Evolutionary conservation across 192 early-diverging fungal species (phyloP), one percentile per base, ranked within the genome.

Genomic region (Haplosporangium gracile): DNA sequence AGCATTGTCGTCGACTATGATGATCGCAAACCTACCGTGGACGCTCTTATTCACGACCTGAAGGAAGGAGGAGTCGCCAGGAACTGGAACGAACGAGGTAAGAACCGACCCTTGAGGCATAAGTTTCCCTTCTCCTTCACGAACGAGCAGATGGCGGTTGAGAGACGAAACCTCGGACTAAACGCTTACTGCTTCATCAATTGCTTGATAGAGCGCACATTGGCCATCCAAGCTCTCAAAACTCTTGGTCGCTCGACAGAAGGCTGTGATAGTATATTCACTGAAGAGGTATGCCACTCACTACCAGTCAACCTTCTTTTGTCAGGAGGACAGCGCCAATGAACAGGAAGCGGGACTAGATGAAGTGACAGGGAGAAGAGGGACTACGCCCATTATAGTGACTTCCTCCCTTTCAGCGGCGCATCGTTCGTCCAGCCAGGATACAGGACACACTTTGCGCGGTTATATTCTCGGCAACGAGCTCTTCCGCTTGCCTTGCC

Each of bases 181-280:
- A 40, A 2, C 34, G 1, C 69, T 73, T 43, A 4, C n/a, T 26
- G 57, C 1, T 72, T 55, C 47, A 11, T 53, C 39, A 32, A 43
- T 63, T 38, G 29, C 40, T 65, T 76, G 39, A 32, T 39, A 95
- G 94, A 91, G n/a, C 85, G 85, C 47, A 74, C 76, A 0, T 43
- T 84, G 53, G 93, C 91, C 22, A 77, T 96, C 40, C 82, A 92
- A 68, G 77, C 88, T 16, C 76, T 96, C 68, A 93, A 93, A 80
- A 88, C 92, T 22, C 79, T 96, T 32, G 92, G 90, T 11, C 89
- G 95, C 34, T 89, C 92, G 68, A 80, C 88, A 4, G 81, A 85
- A 45, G 94, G 94, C 38, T 91, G 93, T 76, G 92, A 92, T 26
- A 60, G 72, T 26, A 75, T 96, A 43, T 93, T 93, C 81, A 85